These are phyloP conservation scores for Solanum dulcamara DNA, from an alignment of 257 asterid genomes.

Conservation along the genomic window DNA sequence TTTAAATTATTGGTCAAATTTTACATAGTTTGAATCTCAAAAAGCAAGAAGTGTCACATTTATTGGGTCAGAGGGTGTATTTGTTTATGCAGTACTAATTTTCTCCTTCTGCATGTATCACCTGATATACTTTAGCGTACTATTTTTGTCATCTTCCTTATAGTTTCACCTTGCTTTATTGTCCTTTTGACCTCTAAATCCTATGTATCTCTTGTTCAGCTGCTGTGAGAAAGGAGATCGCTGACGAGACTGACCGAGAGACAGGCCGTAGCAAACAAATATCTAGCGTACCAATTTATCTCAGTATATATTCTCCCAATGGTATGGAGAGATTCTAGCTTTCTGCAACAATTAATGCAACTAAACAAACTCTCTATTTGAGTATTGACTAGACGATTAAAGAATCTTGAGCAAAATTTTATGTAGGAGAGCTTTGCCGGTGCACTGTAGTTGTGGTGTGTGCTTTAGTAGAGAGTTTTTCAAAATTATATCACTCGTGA, in stretches of 20 bases:
- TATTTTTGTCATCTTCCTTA: neutral
- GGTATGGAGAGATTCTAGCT: constrained; percentile 32
- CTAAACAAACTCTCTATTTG: neutral
- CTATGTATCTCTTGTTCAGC: constrained; percentile 34
- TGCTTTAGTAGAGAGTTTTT: neutral
- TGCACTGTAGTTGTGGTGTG: neutral
- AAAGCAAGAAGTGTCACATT: neutral
- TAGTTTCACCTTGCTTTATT: neutral
- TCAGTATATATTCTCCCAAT: constrained; percentile 78
- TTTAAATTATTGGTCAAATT: neutral
- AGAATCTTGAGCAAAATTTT: neutral
- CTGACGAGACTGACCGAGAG: constrained; percentile 96
- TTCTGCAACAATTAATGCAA: neutral
- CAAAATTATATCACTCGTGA: neutral
- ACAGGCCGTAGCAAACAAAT: constrained; percentile 80
- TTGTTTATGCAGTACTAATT: neutral
- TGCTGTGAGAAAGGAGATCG: constrained; percentile 86
- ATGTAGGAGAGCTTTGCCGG: neutral
- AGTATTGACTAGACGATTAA: neutral
- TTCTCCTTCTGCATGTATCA: neutral
- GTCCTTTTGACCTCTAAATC: constrained; percentile 1
- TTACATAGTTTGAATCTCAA: neutral
- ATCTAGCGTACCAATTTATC: constrained; percentile 89
- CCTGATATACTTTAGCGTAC: neutral
- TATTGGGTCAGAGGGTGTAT: neutral